These are phyloP conservation scores for Aspergillus ibericus DNA, from an alignment of 2,329 filamentous ascomycete genomes.

Conservation along the genomic window DNA sequence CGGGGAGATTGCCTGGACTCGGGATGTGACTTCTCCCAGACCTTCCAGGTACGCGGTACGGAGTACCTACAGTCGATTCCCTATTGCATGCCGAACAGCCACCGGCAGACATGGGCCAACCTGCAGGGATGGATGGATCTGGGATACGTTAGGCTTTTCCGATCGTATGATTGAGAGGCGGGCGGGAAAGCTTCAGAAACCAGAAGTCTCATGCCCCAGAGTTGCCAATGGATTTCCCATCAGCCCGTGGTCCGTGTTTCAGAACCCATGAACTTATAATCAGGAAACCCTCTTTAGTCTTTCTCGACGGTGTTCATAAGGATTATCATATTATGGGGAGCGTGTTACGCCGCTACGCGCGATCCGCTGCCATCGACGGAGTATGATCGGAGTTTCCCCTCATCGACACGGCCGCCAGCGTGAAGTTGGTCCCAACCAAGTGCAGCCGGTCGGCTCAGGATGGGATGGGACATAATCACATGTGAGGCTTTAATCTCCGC, in stretches of 20 bases:
- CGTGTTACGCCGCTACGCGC: neutral
- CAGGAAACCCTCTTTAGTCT: neutral
- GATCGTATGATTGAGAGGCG: slow-evolving; percentile 13
- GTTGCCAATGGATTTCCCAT: slow-evolving; percentile 13
- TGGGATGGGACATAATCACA: neutral
- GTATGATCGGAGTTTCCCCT: neutral
- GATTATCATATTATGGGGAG: neutral
- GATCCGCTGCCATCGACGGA: neutral
- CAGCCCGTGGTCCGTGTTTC: slow-evolving; percentile 23
- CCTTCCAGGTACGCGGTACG: neutral
- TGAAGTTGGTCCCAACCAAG: neutral
- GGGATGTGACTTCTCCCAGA: neutral
- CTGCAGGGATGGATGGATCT: neutral
- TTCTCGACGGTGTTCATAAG: neutral
- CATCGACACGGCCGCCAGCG: neutral
- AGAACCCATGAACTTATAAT: slow-evolving; percentile 3
- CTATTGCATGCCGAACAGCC: neutral
- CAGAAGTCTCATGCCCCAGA: neutral
- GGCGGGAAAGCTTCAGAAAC: neutral
- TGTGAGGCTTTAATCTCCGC: neutral
- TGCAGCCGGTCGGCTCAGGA: neutral
- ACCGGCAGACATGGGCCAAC: neutral
- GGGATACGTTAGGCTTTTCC: neutral
- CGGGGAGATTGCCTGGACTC: neutral
- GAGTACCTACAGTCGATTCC: neutral